A percentile compares a stretch with the other conserved stretches of the same genome.
phyloP scores from a whole-genome alignment of 306 rosid species.

The Quillaja saponaria region DNA sequence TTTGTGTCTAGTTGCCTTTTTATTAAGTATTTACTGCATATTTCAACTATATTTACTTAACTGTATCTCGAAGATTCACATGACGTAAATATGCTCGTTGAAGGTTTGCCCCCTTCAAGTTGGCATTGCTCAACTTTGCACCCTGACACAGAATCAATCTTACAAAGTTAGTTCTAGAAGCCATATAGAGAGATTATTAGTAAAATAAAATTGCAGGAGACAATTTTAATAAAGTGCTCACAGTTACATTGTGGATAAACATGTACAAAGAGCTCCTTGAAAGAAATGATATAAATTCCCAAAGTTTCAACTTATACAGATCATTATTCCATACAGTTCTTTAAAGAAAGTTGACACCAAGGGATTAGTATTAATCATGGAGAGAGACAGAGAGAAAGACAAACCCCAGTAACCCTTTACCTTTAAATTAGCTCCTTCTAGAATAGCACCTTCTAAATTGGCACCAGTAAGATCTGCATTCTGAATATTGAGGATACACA shows the following conservation, averaged over 20 bases:
- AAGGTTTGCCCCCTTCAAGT: constrained; percentile 82
- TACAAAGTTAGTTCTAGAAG: constrained; percentile 15
- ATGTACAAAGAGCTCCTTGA: not conserved
- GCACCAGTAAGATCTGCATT: constrained; percentile 92
- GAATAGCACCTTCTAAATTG: constrained; percentile 85
- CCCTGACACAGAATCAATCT: constrained; percentile 53
- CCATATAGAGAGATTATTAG: not conserved
- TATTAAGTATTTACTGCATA: not conserved
- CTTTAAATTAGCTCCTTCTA: constrained; percentile 97
- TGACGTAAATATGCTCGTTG: constrained; percentile 88
- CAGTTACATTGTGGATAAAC: constrained; percentile 6
- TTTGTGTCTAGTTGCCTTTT: not conserved
- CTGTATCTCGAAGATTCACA: constrained; percentile 76
- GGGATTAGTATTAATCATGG: not conserved
- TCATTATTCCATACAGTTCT: not conserved
- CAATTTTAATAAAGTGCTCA: constrained; percentile 8
- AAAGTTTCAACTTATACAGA: not conserved
- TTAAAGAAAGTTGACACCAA: not conserved
- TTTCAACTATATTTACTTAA: constrained; percentile 37
- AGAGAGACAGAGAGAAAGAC: not conserved
- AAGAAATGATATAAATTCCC: too few relatives aligned
- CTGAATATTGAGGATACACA: constrained; percentile 41
- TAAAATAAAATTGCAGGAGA: not conserved
- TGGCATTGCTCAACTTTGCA: constrained; percentile 76
- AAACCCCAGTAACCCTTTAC: constrained; percentile 36